Percentiles rank a stretch among this genome's conserved stretches.
Evolutionary conservation across 805 yeast species (phyloP).

Genomic region (Barnettozyma vustinii): DNA sequence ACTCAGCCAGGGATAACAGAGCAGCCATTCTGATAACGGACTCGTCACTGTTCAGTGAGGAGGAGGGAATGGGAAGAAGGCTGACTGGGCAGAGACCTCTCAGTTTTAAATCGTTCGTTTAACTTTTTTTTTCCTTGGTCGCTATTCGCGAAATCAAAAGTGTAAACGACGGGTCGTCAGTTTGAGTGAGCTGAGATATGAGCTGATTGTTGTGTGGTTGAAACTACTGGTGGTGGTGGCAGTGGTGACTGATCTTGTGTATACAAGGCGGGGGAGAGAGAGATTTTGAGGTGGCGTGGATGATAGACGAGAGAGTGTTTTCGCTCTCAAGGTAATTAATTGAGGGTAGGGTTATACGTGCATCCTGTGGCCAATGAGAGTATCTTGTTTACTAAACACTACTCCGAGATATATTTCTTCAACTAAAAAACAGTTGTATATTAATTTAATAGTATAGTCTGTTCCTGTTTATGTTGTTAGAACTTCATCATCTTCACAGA

Average conservation of each 20-base stretch:
- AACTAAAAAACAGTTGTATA: neutral
- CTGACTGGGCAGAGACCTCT: neutral
- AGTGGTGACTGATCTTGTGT: neutral
- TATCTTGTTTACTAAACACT: neutral
- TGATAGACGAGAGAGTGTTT: neutral
- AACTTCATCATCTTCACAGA: neutral
- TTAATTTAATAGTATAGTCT: neutral
- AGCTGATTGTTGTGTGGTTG: neutral
- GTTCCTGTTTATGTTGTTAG: neutral
- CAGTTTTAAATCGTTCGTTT: neutral
- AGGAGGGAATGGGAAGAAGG: neutral
- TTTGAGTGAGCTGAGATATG: slow-evolving; percentile 1
- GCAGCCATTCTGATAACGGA: slow-evolving; percentile 17
- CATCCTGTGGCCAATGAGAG: neutral
- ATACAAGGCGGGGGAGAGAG: neutral
- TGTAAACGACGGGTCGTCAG: neutral
- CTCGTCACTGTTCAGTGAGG: neutral
- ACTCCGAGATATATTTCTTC: too few relatives aligned
- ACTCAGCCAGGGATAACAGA: slow-evolving; percentile 11
- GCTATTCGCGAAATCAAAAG: neutral
- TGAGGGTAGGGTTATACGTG: neutral
- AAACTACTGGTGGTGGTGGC: neutral
- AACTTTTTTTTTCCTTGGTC: neutral
- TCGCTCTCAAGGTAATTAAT: neutral
- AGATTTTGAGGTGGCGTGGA: neutral